Evolutionary conservation across 441 rosid genomes (phyloP).

Genomic region (Viola pubescens): DNA sequence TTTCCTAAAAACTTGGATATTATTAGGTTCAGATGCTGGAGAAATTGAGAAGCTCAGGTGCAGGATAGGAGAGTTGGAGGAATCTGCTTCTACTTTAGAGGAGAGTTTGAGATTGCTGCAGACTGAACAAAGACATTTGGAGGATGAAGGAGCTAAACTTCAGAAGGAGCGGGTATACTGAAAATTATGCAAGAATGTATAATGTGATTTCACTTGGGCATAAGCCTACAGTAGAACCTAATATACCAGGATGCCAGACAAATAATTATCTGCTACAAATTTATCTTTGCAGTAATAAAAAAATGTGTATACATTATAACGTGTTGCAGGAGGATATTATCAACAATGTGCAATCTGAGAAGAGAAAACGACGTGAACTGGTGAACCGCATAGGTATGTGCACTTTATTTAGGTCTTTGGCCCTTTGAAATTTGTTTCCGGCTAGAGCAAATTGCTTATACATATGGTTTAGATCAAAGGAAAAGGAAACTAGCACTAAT

Average conservation of each 20-base stretch:
- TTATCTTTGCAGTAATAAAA: constrained; percentile 1
- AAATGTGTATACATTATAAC: neutral
- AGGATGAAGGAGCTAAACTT: constrained; percentile 65
- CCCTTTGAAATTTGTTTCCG: neutral
- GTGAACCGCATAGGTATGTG: constrained; percentile 45
- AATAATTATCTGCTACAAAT: constrained; percentile 6
- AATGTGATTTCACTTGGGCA: no score
- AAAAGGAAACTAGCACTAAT: constrained; percentile 43
- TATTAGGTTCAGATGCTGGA: constrained; percentile 54
- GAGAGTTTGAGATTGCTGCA: constrained; percentile 39
- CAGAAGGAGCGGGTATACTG: constrained; percentile 58
- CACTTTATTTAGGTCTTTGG: no score
- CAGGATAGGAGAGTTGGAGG: constrained; percentile 61
- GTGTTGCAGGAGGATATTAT: constrained; percentile 58
- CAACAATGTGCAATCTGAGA: constrained; percentile 30
- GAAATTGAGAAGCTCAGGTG: constrained; percentile 61
- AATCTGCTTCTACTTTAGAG: constrained; percentile 34
- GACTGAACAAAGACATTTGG: constrained; percentile 53
- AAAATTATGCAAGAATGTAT: constrained; percentile 3
- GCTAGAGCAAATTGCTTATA: neutral
- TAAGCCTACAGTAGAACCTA: constrained; percentile 3
- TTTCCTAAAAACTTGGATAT: neutral
- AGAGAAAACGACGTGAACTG: constrained; percentile 48
- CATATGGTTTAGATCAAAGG: constrained; percentile 42
- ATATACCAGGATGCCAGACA: constrained; percentile 2